Base-by-base conservation (phyloP, 2,329 filamentous ascomycete genomes). In the Exophiala sp. region DNA sequence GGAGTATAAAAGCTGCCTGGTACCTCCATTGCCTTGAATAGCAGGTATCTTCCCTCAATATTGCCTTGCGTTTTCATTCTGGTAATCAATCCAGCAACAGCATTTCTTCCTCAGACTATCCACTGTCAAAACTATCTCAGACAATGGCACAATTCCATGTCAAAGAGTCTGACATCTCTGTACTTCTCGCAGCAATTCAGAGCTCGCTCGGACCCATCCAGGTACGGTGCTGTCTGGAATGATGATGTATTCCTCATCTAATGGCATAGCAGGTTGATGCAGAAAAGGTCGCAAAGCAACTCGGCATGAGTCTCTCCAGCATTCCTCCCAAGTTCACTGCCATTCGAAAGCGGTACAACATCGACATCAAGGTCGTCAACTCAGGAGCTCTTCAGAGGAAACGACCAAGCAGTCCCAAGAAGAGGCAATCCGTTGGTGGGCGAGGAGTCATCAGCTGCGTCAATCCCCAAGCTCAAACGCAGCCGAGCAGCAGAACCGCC, bases 331-430 rank as follows among this genome's bases (percentile, higher is more conserved):
- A 57, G 42, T 60, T 60, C 51, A 57, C 57, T 5, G 45, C 54
- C 0, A 54, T 60, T 32, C 57, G 57, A 12, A 60, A 55, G 39
- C 33, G 43, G 11, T 60, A 60, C 42, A 50, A 51, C 34, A 57
- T 60, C 20, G 57, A 60, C 46, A 60, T 60, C 52, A 60, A 60
- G 47, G 57, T 60, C 18, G 44, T 60, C 47, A 60, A 60, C 35
- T 60, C 57, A 8, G 57, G 57, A 3, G 57, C 57, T 11, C 40
- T 60, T 21, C 57, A 60, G 43, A 40, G 54, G 18, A 60, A 60
- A n/a, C 20, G 54, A 24, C 48, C 44, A n/a, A 53, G 43, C n/a
- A 60, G 51, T 16, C 57, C 57, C 14, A 60, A 53, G 43, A 60
- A 60, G 38, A 47, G 55, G 33, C 39, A 52, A 4, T 43, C 52